phyloP scores from a whole-genome alignment of 495 filamentous ascomycete genomes.

The Extremus antarcticus region DNA sequence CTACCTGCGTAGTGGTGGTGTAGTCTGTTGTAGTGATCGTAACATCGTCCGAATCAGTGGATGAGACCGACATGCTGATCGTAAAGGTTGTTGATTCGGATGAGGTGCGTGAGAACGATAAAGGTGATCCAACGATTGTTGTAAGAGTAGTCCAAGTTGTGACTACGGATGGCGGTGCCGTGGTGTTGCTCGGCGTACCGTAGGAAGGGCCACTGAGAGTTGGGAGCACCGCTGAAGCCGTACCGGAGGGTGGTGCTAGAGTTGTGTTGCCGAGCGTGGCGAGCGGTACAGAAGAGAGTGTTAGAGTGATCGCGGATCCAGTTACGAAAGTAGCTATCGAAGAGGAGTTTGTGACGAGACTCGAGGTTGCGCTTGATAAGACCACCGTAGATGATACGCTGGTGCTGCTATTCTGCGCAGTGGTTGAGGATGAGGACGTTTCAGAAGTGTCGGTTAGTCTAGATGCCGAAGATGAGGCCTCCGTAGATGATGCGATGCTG shows the following conservation, averaged over 20 bases:
- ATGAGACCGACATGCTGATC: no score
- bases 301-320: neutral
- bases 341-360: neutral
- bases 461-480: neutral
- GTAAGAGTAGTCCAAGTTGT: neutral
- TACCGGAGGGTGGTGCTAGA: neutral
- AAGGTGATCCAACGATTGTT: neutral
- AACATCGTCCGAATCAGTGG: no score
- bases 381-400: neutral
- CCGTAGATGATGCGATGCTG: neutral
- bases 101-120: neutral
- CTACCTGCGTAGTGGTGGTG: neutral
- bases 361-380: neutral
- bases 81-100: no score
- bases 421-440: neutral
- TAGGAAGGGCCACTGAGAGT: neutral
- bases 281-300: neutral
- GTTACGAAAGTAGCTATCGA: neutral
- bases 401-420: neutral
- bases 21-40: neutral
- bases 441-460: neutral
- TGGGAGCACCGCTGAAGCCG: neutral
- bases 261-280: neutral
- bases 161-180: neutral
- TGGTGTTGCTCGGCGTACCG: neutral